These are phyloP conservation scores for Ustilago xerochloae DNA, from an alignment of 1,284 basidiomycete species.

Conservation along the genomic window DNA sequence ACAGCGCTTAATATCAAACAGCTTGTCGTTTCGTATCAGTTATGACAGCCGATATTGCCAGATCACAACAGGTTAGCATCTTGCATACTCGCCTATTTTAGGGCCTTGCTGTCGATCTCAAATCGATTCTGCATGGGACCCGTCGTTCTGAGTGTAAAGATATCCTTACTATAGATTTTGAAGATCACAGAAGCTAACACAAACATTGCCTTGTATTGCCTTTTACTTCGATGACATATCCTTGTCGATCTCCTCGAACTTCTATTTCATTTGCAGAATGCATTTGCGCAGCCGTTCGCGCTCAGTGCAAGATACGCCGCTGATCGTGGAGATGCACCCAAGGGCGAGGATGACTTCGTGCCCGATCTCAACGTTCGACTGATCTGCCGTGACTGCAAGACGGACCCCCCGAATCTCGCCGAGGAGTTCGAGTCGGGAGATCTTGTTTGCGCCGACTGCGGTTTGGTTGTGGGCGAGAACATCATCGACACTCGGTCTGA, in stretches of 20 bases:
- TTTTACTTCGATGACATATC: not conserved
- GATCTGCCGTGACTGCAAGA: slow-evolving; percentile 88
- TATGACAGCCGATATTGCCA: slow-evolving; percentile 47
- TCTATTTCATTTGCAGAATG: slow-evolving; percentile 20
- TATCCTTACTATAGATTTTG: not conserved
- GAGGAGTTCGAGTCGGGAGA: slow-evolving; percentile 98
- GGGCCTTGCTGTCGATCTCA: not conserved
- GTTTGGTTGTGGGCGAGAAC: slow-evolving; percentile 91
- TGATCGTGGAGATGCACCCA: slow-evolving; percentile 55
- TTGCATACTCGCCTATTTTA: not conserved
- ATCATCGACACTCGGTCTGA: slow-evolving; percentile 98
- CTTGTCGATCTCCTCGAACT: too few species aligned
- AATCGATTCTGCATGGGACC: too few species aligned
- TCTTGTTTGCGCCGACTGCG: slow-evolving; percentile 95
- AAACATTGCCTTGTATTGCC: not conserved
- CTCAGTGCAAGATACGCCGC: slow-evolving; percentile 61
- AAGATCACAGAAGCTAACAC: not conserved
- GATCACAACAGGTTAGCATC: slow-evolving; percentile 38
- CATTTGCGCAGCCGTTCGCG: slow-evolving; percentile 60
- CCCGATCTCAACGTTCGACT: slow-evolving; percentile 64
- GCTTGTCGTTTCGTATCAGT: slow-evolving; percentile 10
- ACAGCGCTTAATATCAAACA: slow-evolving; percentile 5
- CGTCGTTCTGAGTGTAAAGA: not conserved
- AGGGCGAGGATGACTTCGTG: slow-evolving; percentile 59
- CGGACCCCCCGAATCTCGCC: slow-evolving; percentile 90